These are phyloP conservation scores for Candida boleticola DNA, from an alignment of 805 yeast species.

Conservation along the genomic window DNA sequence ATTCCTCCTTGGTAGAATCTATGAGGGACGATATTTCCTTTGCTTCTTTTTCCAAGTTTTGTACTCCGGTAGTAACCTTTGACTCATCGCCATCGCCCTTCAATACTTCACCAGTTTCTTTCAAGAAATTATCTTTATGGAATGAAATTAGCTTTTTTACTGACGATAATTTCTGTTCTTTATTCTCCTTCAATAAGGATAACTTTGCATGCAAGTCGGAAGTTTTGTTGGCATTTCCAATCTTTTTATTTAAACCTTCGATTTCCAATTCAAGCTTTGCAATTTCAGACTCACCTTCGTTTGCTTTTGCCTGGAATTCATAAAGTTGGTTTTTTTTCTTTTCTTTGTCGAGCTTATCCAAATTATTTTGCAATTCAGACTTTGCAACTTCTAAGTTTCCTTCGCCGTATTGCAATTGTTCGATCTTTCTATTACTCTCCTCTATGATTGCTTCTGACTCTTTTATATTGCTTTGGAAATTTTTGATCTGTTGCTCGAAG, in stretches of 20 bases:
- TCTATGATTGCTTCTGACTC: slow-evolving; percentile 33
- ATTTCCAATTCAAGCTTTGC: slow-evolving; percentile 30
- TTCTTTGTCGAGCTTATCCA: slow-evolving; percentile 26
- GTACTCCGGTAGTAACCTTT: not conserved
- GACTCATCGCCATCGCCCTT: slow-evolving; percentile 13
- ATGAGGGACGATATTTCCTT: slow-evolving; percentile 5
- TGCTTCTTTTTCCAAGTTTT: slow-evolving; percentile 5
- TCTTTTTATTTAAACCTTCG: slow-evolving; percentile 52
- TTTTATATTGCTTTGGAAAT: slow-evolving; percentile 40
- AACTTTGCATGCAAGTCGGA: slow-evolving; percentile 58
- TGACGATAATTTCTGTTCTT: slow-evolving; percentile 25
- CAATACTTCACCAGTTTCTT: slow-evolving; percentile 10
- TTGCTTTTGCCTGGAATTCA: slow-evolving; percentile 31
- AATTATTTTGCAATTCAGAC: slow-evolving; percentile 38
- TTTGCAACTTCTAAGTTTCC: slow-evolving; percentile 47
- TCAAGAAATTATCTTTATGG: slow-evolving; percentile 19
- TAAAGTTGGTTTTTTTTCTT: slow-evolving; percentile 22
- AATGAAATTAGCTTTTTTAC: slow-evolving; percentile 24
- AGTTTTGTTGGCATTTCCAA: slow-evolving; percentile 53
- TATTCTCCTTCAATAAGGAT: slow-evolving; percentile 42
- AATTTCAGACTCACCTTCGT: slow-evolving; percentile 35
- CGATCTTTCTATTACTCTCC: slow-evolving; percentile 37
- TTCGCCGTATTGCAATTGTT: slow-evolving; percentile 39
- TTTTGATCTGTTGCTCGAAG: slow-evolving; percentile 43
- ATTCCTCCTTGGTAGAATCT: slow-evolving; percentile 5